Conservation (phyloP, 352 stramenopile species). For the Phytophthora melonis region DNA sequence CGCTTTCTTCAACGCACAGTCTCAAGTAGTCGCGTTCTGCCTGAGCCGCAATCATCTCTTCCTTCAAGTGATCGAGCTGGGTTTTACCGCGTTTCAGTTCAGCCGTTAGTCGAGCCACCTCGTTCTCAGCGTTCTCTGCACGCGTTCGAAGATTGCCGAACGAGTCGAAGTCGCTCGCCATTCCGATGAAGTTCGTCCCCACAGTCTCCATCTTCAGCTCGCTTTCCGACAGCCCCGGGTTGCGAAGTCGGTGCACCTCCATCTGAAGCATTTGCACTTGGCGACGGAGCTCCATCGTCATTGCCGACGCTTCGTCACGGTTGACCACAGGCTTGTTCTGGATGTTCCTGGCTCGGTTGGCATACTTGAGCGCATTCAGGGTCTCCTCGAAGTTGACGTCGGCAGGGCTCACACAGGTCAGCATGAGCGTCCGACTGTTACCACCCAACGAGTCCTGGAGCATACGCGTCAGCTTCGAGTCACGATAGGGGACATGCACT, state of each 20-base stretch:
- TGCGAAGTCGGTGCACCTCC: slow-evolving; percentile 83
- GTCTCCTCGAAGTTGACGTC: slow-evolving; percentile 94
- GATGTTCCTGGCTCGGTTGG: slow-evolving; percentile 92
- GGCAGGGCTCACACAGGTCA: slow-evolving; percentile 93
- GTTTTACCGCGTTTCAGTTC: slow-evolving; percentile 84
- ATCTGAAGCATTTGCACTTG: slow-evolving; percentile 86
- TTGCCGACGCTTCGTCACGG: slow-evolving; percentile 77
- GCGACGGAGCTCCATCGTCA: slow-evolving; percentile 78
- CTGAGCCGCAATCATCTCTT: slow-evolving; percentile 89
- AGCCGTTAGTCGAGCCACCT: slow-evolving; percentile 73
- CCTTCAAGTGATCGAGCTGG: slow-evolving; percentile 82
- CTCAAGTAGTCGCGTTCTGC: slow-evolving; percentile 83
- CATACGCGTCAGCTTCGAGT: slow-evolving; percentile 95
- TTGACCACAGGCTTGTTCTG: slow-evolving; percentile 91
- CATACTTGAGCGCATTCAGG: slow-evolving; percentile 93
- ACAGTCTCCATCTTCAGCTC: slow-evolving; percentile 76
- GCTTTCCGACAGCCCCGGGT: slow-evolving; percentile 82
- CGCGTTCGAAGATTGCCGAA: slow-evolving; percentile 76
- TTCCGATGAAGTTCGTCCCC: slow-evolving; percentile 69
- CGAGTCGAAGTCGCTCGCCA: slow-evolving; percentile 79
- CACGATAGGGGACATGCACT: slow-evolving; percentile 94
- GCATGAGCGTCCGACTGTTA: slow-evolving; percentile 93
- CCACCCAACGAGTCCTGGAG: slow-evolving; percentile 94
- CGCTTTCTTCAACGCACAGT: slow-evolving; percentile 71
- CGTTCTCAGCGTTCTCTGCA: slow-evolving; percentile 83